A percentile compares a stretch with the other conserved stretches of the same genome.
Conservation (phyloP, 306 rosid species). For the Luffa aegyptiaca region DNA sequence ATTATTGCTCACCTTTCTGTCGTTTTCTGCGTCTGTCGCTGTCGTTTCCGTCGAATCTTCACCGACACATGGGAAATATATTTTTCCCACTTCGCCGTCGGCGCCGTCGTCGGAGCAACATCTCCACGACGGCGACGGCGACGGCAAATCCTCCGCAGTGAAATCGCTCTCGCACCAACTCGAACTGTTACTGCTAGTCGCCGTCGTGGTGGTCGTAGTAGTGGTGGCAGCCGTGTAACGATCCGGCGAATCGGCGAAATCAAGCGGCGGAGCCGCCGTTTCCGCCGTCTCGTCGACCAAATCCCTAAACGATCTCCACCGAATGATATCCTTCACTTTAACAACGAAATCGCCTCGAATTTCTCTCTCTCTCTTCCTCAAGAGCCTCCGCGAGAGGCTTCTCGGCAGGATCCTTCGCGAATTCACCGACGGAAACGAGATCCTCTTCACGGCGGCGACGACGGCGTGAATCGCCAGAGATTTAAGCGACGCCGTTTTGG, state of each 20-base stretch:
- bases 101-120: constrained; percentile 10
- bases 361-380: constrained; percentile 2
- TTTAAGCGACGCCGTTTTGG: background rate
- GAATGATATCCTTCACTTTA: constrained; percentile 56
- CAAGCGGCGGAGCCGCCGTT: constrained; percentile 20
- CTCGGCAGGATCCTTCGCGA: constrained; percentile 35
- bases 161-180: constrained; percentile 86
- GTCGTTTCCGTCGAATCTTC: background rate
- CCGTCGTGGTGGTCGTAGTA: constrained; percentile 12
- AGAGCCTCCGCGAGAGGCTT: constrained; percentile 36
- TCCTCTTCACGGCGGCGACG: constrained; percentile 34
- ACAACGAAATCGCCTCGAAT: constrained; percentile 17
- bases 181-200: constrained; percentile 31
- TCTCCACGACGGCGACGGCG: constrained; percentile 30
- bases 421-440: constrained; percentile 31
- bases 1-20: constrained; percentile 2
- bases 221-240: constrained; percentile 18
- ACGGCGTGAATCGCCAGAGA: constrained; percentile 30
- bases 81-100: constrained; percentile 14
- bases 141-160: constrained; percentile 19
- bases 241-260: constrained; percentile 18
- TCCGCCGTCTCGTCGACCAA: constrained; percentile 15
- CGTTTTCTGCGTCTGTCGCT: background rate
- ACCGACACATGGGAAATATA: constrained; percentile 40
- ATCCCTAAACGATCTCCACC: constrained; percentile 72